Percentiles rank a stretch among this genome's conserved stretches.
Evolutionary conservation across 2,329 filamentous ascomycete species (phyloP).

Genomic region (Colletotrichum abscissum): DNA sequence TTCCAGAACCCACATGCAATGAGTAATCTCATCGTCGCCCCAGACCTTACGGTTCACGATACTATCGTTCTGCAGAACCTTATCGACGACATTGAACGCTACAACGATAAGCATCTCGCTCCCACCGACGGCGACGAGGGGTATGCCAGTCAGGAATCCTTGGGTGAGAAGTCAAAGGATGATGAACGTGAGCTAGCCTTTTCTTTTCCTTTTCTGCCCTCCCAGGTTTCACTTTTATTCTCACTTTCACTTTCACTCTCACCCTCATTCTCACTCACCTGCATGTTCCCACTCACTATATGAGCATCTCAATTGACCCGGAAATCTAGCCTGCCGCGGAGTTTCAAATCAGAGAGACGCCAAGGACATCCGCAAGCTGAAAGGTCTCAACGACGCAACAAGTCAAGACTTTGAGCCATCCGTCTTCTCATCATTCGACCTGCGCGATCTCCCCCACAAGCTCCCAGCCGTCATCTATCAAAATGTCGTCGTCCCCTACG

Average conservation of each 20-base stretch:
- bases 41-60: slow-evolving; percentile 13
- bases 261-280: background rate
- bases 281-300: background rate
- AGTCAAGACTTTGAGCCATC: slow-evolving; percentile 57
- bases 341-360: slow-evolving; percentile 11
- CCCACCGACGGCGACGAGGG: slow-evolving; percentile 7
- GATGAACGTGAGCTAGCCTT: background rate
- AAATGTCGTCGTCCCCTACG: slow-evolving; percentile 63
- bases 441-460: slow-evolving; percentile 46
- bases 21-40: slow-evolving; percentile 2
- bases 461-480: slow-evolving; percentile 41
- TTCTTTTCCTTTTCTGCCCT: background rate
- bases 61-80: slow-evolving; percentile 14
- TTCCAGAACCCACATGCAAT: background rate
- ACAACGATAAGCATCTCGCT: slow-evolving; percentile 4
- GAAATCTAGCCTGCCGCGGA: background rate
- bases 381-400: slow-evolving; percentile 53
- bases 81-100: slow-evolving; percentile 9
- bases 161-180: slow-evolving; percentile 6
- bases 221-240: background rate
- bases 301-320: background rate
- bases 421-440: slow-evolving; percentile 55
- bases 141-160: slow-evolving; percentile 3
- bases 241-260: background rate
- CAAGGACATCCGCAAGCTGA: slow-evolving; percentile 47